Evolutionary conservation across 305 asterid genomes (phyloP).

Genomic region (Ruellia speciosa): DNA sequence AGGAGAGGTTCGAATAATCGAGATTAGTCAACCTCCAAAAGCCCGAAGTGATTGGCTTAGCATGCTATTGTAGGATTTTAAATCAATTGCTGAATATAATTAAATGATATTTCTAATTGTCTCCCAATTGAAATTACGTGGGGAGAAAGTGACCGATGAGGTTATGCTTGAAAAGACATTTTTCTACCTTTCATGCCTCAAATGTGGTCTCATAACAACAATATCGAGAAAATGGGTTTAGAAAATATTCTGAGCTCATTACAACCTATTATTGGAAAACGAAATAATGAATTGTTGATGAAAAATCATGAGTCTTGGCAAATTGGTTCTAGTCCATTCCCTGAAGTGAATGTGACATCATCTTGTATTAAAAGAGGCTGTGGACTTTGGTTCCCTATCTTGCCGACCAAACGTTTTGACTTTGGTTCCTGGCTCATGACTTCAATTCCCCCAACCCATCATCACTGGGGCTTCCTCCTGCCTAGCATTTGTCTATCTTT

Average conservation of each 20-base stretch:
- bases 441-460: too few species aligned
- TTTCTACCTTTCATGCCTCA: background rate
- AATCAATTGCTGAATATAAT: background rate
- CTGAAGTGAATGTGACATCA: too few species aligned
- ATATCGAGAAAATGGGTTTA: background rate
- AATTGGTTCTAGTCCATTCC: too few species aligned
- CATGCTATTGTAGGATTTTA: background rate
- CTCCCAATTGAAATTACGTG: background rate
- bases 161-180: background rate
- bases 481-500: too few species aligned
- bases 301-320: background rate
- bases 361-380: too few species aligned
- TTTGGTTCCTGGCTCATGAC: too few species aligned
- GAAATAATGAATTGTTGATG: constrained; percentile 1
- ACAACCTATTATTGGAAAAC: background rate
- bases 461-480: too few species aligned
- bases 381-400: too few species aligned
- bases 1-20: background rate
- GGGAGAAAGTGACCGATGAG: background rate
- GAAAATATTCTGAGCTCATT: background rate
- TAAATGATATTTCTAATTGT: background rate
- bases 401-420: too few species aligned
- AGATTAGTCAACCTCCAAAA: background rate
- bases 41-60: background rate
- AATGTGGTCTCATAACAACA: background rate